Evolutionary conservation across 805 yeast species (phyloP).

Genomic region (Wickerhamiella parazyma): DNA sequence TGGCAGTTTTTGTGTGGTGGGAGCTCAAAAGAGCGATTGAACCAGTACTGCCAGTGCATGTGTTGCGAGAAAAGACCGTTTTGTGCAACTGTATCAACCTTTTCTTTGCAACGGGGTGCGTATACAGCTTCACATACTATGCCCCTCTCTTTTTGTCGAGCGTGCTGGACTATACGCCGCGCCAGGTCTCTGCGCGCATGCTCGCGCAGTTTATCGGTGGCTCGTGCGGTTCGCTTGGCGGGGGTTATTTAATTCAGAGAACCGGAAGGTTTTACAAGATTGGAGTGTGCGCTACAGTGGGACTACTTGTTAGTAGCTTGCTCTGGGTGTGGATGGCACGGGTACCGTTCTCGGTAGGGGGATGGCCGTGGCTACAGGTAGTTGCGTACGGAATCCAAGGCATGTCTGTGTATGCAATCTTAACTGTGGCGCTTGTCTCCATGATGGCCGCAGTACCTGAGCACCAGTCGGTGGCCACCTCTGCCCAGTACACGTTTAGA

Average conservation of each 20-base stretch:
- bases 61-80: constrained; percentile 46
- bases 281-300: constrained; percentile 31
- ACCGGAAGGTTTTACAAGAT: constrained; percentile 52
- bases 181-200: constrained; percentile 58
- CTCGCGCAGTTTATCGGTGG: constrained; percentile 49
- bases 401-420: constrained; percentile 47
- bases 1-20: constrained; percentile 36
- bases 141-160: constrained; percentile 66
- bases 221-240: constrained; percentile 48
- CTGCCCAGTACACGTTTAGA: constrained; percentile 78
- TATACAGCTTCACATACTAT: constrained; percentile 49
- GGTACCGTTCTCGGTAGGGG: constrained; percentile 37
- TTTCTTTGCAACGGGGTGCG: constrained; percentile 58
- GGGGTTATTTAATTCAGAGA: constrained; percentile 52
- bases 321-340: constrained; percentile 23
- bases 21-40: constrained; percentile 42
- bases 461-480: constrained; percentile 73
- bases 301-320: constrained; percentile 36
- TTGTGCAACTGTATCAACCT: constrained; percentile 52
- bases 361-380: constrained; percentile 33
- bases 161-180: constrained; percentile 47
- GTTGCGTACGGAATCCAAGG: constrained; percentile 38
- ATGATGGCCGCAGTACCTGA: constrained; percentile 50
- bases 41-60: constrained; percentile 54
- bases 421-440: constrained; percentile 61